Conservation (phyloP, 1,284 basidiomycete genomes). For the Apiotrichum gracile region DNA sequence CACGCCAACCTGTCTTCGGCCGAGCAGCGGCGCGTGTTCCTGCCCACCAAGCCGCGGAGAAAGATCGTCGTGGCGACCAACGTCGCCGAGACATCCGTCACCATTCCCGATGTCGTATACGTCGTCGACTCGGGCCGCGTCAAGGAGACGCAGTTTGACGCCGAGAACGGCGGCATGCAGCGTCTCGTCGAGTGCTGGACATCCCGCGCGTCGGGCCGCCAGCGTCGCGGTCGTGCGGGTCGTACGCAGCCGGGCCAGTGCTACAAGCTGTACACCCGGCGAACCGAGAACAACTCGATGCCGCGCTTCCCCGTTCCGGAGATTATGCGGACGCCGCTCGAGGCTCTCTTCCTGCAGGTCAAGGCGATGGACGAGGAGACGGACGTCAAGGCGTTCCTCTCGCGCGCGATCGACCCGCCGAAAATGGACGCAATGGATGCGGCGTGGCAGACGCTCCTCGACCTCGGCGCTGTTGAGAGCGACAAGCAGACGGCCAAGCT, state of each 20-base stretch:
- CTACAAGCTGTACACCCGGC: slow-evolving; percentile 74
- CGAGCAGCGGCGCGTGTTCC: slow-evolving; percentile 81
- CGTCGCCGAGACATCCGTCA: slow-evolving; percentile 82
- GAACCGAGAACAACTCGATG: slow-evolving; percentile 67
- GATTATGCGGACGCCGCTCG: slow-evolving; percentile 81
- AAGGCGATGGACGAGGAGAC: slow-evolving; percentile 73
- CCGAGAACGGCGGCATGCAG: slow-evolving; percentile 69
- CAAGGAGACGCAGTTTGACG: slow-evolving; percentile 81
- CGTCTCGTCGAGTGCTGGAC: slow-evolving; percentile 65
- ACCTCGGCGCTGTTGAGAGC: slow-evolving; percentile 71
- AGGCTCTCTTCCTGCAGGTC: slow-evolving; percentile 73
- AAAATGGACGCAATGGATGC: slow-evolving; percentile 68
- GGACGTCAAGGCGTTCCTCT: slow-evolving; percentile 63
- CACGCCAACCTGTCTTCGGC: slow-evolving; percentile 83
- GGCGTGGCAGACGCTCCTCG: slow-evolving; percentile 67
- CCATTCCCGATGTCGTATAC: slow-evolving; percentile 82
- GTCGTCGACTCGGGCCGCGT: slow-evolving; percentile 82
- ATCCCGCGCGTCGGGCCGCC: slow-evolving; percentile 69
- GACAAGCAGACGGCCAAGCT: slow-evolving; percentile 55
- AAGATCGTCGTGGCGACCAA: slow-evolving; percentile 89
- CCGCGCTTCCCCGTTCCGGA: slow-evolving; percentile 72
- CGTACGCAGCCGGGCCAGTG: slow-evolving; percentile 72
- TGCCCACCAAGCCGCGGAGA: slow-evolving; percentile 60
- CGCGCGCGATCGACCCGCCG: slow-evolving; percentile 78
- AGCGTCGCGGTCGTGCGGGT: slow-evolving; percentile 84